Evolutionary conservation across 306 rosid species (phyloP).

Genomic region (Sicyos baderoa): DNA sequence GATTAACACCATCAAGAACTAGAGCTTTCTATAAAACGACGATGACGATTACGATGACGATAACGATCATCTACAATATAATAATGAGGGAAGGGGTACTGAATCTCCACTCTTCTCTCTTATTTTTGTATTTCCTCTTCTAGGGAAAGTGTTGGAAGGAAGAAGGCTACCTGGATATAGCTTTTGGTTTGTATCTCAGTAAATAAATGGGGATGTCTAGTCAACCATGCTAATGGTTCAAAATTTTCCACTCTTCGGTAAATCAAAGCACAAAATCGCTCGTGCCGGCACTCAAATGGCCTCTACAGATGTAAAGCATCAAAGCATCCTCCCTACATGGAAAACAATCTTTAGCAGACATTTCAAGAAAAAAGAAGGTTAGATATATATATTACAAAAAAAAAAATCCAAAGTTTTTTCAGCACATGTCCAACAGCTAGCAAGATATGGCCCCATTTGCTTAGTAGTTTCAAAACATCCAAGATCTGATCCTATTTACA

Average conservation of each 20-base stretch:
- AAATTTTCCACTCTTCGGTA: conserved; percentile 2
- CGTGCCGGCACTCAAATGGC: background rate
- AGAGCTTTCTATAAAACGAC: background rate
- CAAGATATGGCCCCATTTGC: too few species aligned
- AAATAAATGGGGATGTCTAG: conserved; percentile 12
- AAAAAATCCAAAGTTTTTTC: too few species aligned
- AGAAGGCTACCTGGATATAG: conserved; percentile 4
- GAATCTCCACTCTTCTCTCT: conserved; percentile 12
- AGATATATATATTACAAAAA: too few species aligned
- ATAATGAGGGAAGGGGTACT: background rate
- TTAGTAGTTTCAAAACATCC: too few species aligned
- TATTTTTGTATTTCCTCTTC: conserved; percentile 14
- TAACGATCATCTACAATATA: background rate
- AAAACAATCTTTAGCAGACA: background rate
- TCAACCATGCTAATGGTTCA: conserved; percentile 10
- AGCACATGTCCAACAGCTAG: too few species aligned
- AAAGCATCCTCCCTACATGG: too few species aligned
- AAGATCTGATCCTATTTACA: too few species aligned
- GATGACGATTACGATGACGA: too few species aligned
- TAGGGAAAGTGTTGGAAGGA: conserved; percentile 12
- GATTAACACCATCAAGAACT: conserved; percentile 11
- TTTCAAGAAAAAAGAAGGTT: background rate
- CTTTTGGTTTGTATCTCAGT: conserved; percentile 8
- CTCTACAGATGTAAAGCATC: too few species aligned
- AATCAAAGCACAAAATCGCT: background rate